A percentile compares a stretch with the other conserved stretches of the same genome.
These are phyloP conservation scores for Candida schatavii DNA, from an alignment of 805 yeast genomes.

Conservation along the genomic window DNA sequence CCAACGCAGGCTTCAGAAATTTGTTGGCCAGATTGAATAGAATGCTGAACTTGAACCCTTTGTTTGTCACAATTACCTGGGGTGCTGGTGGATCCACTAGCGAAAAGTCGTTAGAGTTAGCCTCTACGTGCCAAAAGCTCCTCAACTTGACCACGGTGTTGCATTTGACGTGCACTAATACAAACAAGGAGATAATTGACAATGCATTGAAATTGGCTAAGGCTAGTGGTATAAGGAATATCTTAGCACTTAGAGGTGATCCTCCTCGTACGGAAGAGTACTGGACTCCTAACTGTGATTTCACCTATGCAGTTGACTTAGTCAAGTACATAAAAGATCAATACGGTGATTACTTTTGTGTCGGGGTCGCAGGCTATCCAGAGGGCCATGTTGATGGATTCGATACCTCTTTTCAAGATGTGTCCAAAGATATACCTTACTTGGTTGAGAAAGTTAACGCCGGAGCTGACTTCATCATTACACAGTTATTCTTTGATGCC, in stretches of 20 bases:
- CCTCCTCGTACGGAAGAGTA: constrained; percentile 80
- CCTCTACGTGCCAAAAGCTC: constrained; percentile 69
- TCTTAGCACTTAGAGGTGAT: constrained; percentile 92
- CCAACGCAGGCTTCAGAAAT: constrained; percentile 83
- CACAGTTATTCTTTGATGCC: constrained; percentile 90
- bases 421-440: constrained; percentile 68
- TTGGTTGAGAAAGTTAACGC: constrained; percentile 84
- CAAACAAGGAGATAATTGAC: constrained; percentile 73
- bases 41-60: constrained; percentile 83
- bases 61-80: constrained; percentile 94
- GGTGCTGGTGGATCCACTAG: constrained; percentile 98
- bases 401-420: constrained; percentile 61
- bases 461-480: constrained; percentile 91
- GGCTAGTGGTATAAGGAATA: constrained; percentile 76
- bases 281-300: constrained; percentile 54
- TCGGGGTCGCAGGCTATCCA: constrained; percentile 98
- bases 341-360: constrained; percentile 80
- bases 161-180: constrained; percentile 95
- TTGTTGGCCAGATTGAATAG: constrained; percentile 82
- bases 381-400: constrained; percentile 95
- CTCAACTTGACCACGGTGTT: constrained; percentile 86
- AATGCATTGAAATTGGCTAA: constrained; percentile 72
- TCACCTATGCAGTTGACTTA: constrained; percentile 79
- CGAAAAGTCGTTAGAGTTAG: constrained; percentile 80
- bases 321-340: constrained; percentile 71